Evolutionary conservation across 2,329 filamentous ascomycete species (phyloP).

Genomic region (Penicillium paneum): DNA sequence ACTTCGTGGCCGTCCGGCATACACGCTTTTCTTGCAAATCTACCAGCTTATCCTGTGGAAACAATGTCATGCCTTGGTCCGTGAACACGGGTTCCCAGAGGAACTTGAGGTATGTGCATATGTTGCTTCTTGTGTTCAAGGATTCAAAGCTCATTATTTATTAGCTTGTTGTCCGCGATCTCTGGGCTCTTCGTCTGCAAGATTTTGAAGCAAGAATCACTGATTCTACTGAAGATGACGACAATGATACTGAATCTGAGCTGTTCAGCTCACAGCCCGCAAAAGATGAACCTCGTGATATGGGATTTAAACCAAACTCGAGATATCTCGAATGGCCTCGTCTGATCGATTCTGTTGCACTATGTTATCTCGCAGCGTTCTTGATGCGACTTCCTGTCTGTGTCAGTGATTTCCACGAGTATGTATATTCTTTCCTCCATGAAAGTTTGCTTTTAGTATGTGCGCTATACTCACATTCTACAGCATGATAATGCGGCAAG

Average conservation of each 20-base stretch:
- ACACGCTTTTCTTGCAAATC: constrained; percentile 76
- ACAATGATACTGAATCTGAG: constrained; percentile 43
- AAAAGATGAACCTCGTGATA: constrained; percentile 43
- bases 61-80: constrained; percentile 72
- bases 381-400: constrained; percentile 74
- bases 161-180: constrained; percentile 67
- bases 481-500: constrained; percentile 59
- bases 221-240: constrained; percentile 35
- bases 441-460: not conserved
- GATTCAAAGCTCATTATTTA: not conserved
- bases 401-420: constrained; percentile 64
- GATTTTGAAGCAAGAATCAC: constrained; percentile 50
- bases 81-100: constrained; percentile 61
- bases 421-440: constrained; percentile 10
- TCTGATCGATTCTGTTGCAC: constrained; percentile 68
- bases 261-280: constrained; percentile 60
- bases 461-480: constrained; percentile 1
- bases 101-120: constrained; percentile 64
- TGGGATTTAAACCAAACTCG: constrained; percentile 32
- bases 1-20: constrained; percentile 63
- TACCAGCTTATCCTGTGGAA: constrained; percentile 81
- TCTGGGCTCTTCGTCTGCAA: constrained; percentile 76
- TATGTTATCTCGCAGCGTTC: constrained; percentile 77
- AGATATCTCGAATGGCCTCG: constrained; percentile 53
- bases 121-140: not conserved